Evolutionary conservation across 2,329 filamentous ascomycete genomes (phyloP), one percentile per base, ranked within the genome.

Genomic region (Epichloe bromicola): DNA sequence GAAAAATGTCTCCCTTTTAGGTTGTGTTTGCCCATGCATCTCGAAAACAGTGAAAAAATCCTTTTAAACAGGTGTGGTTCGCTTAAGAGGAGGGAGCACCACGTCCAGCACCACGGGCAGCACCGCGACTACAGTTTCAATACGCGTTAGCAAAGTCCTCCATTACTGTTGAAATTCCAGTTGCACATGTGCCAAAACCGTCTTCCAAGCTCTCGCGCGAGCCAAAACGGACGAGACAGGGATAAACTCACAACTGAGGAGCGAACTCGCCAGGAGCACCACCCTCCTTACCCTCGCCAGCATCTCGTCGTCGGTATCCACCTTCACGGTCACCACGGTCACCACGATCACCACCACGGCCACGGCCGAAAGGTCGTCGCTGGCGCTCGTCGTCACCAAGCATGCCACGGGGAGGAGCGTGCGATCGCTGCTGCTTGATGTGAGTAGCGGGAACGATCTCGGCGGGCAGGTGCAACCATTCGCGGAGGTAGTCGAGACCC

Each of bases 391-490:
- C 75, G 71, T 95, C 90, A 66, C 89, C 89, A 78, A 97, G 83
- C 93, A 98, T 97, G 70, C 93, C 93, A 69, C 93, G 90, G 70
- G 93, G 91, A 74, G 91, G 91, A 77, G 89, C 90, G 76, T 96
- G 89, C 67, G 88, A 93, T 75, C 93, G 88, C 82, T 96, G 89
- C 81, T 96, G 90, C 88, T 98, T 98, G 80, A 98, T 97, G 86
- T 98, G 93, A 68, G 93, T 98, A 68, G 94, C 89, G 65, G 93
- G 93, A 63, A 98, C 93, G 70, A 98, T 96, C 84, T 98, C 93
- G 71, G 93, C 90, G 68, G 93, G 93, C 67, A 98, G 86, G 79
- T 98, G 93, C 66, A 98, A 90, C 93, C 93, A 98, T 82, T 98
- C 93, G 72, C 93, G 91, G 74, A 98, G 90, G 83, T 98, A 98